phyloP scores from a whole-genome alignment of 192 early-diverging fungal genomes.

The Backusella sp. region DNA sequence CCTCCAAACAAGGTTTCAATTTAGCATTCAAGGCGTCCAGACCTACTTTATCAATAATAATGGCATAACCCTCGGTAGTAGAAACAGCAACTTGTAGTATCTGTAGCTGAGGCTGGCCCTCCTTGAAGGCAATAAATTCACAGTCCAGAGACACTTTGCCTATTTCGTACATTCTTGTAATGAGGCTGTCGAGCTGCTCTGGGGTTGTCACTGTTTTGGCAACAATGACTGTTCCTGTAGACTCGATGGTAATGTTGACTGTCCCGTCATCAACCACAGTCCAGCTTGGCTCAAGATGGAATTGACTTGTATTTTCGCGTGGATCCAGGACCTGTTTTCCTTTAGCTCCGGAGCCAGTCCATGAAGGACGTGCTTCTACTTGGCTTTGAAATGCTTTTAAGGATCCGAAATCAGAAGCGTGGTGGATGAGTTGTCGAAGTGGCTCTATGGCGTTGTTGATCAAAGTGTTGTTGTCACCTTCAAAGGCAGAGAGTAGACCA shows the following conservation, averaged over 20 bases:
- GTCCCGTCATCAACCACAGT: background rate
- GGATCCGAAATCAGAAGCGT: background rate
- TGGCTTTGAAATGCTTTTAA: background rate
- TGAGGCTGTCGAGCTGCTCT: background rate
- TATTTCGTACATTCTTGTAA: background rate
- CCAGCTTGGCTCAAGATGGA: background rate
- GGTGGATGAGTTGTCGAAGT: background rate
- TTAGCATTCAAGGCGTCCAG: background rate
- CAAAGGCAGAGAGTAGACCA: background rate
- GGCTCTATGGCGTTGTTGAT: background rate
- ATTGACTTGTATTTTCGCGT: background rate
- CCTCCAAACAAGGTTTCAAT: constrained; percentile 3
- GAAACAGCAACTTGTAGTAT: constrained; percentile 31
- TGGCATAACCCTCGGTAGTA: constrained; percentile 17
- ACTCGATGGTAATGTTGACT: background rate
- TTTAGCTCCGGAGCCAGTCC: background rate
- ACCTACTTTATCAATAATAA: constrained; percentile 21
- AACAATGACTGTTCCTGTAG: background rate
- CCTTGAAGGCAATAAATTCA: constrained; percentile 30
- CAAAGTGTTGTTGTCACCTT: background rate
- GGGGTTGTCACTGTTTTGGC: background rate
- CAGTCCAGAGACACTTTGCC: constrained; percentile 21
- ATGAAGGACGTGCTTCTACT: background rate
- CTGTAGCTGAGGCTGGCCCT: constrained; percentile 23
- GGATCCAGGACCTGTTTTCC: background rate